Conservation (phyloP, 1,284 basidiomycete genomes). For the Ustilago esculenta region DNA sequence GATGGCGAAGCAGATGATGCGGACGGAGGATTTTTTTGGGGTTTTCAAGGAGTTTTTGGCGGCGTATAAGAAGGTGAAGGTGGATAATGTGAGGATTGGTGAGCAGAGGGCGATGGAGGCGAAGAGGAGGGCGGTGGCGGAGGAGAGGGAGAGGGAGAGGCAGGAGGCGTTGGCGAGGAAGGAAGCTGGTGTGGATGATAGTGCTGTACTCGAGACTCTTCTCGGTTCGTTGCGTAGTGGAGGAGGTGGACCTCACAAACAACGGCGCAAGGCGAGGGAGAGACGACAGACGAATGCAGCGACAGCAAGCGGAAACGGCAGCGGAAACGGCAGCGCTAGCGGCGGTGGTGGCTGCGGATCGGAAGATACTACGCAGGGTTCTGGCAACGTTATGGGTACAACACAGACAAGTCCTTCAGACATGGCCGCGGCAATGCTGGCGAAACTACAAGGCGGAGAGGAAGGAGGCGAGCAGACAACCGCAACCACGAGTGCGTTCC, state of each 20-base stretch:
- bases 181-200: constrained; percentile 64
- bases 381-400: neutral
- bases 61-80: constrained; percentile 64
- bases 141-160: constrained; percentile 62
- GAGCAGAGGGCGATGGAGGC: constrained; percentile 64
- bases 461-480: constrained; percentile 6
- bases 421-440: constrained; percentile 61
- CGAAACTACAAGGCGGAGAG: constrained; percentile 56
- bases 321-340: neutral
- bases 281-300: constrained; percentile 43
- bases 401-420: constrained; percentile 49
- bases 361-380: constrained; percentile 13
- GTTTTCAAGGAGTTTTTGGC: constrained; percentile 65
- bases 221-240: constrained; percentile 59
- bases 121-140: constrained; percentile 61
- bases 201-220: constrained; percentile 64
- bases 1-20: constrained; percentile 57
- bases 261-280: constrained; percentile 57
- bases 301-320: no score
- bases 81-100: constrained; percentile 60
- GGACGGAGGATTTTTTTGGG: constrained; percentile 67
- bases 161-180: constrained; percentile 60
- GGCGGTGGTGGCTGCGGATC: constrained; percentile 5
- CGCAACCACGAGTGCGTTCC: constrained; percentile 25
- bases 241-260: constrained; percentile 58